Evolutionary conservation across 1,284 basidiomycete species (phyloP), one percentile per base, ranked within the genome.

Genomic region (Sporisorium scitamineum): DNA sequence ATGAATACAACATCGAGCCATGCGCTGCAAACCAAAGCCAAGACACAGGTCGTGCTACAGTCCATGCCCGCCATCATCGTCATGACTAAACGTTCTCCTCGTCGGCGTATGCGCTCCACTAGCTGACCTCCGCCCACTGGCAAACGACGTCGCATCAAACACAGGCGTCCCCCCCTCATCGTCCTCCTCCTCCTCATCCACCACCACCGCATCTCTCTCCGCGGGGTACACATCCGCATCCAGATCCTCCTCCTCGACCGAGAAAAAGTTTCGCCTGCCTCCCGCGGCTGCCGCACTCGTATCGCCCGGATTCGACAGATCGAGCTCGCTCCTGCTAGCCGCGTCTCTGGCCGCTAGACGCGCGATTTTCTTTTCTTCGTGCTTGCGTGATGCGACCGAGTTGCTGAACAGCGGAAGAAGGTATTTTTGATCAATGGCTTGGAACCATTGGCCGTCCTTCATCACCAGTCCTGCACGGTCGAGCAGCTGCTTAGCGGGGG

Each of bases 391-490:
- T 1, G 87, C 87, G 0, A 87, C 87, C 31, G 86, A 78, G 63
- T 98, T 98, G 63, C 93, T 94, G 87, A 99, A 99, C 44, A 97
- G 88, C 16, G 96, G 97, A 3, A 98, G 86, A 18, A 99, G 88
- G 85, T 97, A 99, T 67, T 94, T 90, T 86, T 99, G 94, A 86
- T 99, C 96, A 50, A 99, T 88, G 32, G 92, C 89, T 78, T 95
- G 95, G 90, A 99, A 99, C 95, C 96, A 98, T 86, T 95, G 93
- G 7, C 89, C 89, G 70, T 90, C 88, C 20, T 88, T 84, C 86
- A 85, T 78, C 51, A 85, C 84, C 10, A 85, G 54, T 7, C 82
- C 82, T 3, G 83, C 84, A 13, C 72, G 76, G 55, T 84, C 80
- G 8, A 85, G 66, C 11, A 82, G 56, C 60, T 80, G 78, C 32